Base-by-base conservation (phyloP, 1,284 basidiomycete genomes). In the Cryptococcus floricola region DNA sequence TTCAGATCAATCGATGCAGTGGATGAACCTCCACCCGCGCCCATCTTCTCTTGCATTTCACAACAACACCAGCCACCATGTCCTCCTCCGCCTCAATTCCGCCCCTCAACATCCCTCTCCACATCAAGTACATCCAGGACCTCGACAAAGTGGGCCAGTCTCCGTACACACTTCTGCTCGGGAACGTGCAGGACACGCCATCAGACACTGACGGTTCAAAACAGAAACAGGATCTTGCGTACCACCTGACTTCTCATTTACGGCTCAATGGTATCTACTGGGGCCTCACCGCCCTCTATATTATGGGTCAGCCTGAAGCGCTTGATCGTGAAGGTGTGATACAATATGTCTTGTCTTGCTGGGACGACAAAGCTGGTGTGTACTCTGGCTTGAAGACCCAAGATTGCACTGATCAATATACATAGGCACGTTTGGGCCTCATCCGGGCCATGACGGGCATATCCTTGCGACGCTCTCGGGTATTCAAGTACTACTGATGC, bases 211-310 rank as follows among this genome's bases (percentile, higher is more conserved):
- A 9, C 42, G 19, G 16, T 23, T 31, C 3, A 37, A 14, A 10
- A 54, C 71, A 92, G 90, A 87, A 83, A 74, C 86, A 87, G 61
- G 90, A 92, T 64, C 81, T 95, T n/a, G 81, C 84, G 1, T 98
- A 97, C 78, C 91, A 98, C 75, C 81, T 95, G 45, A 96, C 94
- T 0, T 83, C 92, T 8, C 95, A 98, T 77, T 82, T 98, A 8
- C 89, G 95, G 9, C 81, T 98, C 77, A 98, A 98, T 74, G 95
- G 93, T 9, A 82, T 98, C 16, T 98, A 98, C 77, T 99, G 95
- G 95, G 95, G 91, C 10, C 80, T 95, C 27, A 91, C 88, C 0
- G 91, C 95, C 0, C 79, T 96, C 3, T 87, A 83, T 49, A 81
- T 93, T 31, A 87, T 98, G 85, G 83, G 82, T 0, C 83, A 82